A percentile compares a stretch with the other conserved stretches of the same genome.
Evolutionary conservation across 192 early-diverging fungal species (phyloP).

Genomic region (Coemansia reversa): DNA sequence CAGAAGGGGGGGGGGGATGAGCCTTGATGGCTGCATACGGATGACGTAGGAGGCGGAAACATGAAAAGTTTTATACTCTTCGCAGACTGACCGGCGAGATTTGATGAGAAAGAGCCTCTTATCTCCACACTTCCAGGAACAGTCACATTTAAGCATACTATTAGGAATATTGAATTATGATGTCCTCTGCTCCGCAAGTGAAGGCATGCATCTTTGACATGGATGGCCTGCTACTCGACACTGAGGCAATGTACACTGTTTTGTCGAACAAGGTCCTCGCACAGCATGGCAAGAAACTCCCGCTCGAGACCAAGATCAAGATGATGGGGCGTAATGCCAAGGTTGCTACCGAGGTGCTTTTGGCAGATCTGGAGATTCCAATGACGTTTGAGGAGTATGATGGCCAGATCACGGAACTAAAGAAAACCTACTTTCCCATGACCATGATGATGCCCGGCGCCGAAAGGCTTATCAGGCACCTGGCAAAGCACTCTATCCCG

Average conservation of each 20-base stretch:
- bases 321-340: slow-evolving; percentile 67
- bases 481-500: slow-evolving; percentile 70
- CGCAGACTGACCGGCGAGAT: background rate
- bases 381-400: slow-evolving; percentile 83
- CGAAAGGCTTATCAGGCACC: slow-evolving; percentile 67
- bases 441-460: slow-evolving; percentile 68
- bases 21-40: background rate
- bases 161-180: background rate
- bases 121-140: background rate
- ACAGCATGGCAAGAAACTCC: slow-evolving; percentile 68
- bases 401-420: slow-evolving; percentile 56
- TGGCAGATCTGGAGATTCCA: slow-evolving; percentile 65
- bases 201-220: slow-evolving; percentile 78
- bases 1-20: background rate
- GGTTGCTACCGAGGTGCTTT: slow-evolving; percentile 60
- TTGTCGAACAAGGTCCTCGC: slow-evolving; percentile 81
- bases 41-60: background rate
- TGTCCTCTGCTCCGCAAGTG: slow-evolving; percentile 40
- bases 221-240: slow-evolving; percentile 81
- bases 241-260: slow-evolving; percentile 85
- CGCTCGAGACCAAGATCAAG: slow-evolving; percentile 67
- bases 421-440: slow-evolving; percentile 60
- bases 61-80: background rate
- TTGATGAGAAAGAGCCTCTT: background rate
- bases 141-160: background rate